These are phyloP conservation scores for Candida sp. DNA, from an alignment of 1,139 yeast genomes.

Conservation along the genomic window DNA sequence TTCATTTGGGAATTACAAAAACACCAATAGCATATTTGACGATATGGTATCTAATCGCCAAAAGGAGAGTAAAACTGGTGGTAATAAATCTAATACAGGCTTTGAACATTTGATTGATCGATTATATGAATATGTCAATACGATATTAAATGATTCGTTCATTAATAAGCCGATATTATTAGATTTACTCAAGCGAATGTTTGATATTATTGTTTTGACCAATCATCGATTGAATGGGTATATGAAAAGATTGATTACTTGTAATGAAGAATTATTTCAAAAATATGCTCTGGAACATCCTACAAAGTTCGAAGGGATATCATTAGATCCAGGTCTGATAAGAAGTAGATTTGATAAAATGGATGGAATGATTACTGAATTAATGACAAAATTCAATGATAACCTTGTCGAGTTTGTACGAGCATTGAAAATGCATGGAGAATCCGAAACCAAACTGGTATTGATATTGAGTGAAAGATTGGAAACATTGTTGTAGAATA, in stretches of 20 bases:
- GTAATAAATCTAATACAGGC: conserved; percentile 24
- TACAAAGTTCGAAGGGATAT: conserved; percentile 32
- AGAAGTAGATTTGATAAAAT: conserved; percentile 41
- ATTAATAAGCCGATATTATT: conserved; percentile 60
- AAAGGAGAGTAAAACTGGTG: conserved; percentile 1
- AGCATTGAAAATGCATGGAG: conserved; percentile 57
- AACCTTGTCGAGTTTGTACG: conserved; percentile 52
- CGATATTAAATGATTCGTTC: conserved; percentile 64
- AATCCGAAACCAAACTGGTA: conserved; percentile 58
- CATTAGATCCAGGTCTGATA: conserved; percentile 36
- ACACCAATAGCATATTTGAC: conserved; percentile 28
- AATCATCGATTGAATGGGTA: conserved; percentile 53
- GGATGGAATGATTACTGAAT: conserved; percentile 46
- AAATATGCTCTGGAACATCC: conserved; percentile 38
- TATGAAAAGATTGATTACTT: conserved; percentile 52
- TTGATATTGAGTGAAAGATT: conserved; percentile 51
- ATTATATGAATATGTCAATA: conserved; percentile 59
- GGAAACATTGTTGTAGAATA: conserved; percentile 21
- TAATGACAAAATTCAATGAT: conserved; percentile 53
- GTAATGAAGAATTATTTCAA: conserved; percentile 45
- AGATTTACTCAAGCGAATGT: conserved; percentile 40
- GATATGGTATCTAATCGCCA: conserved; percentile 17
- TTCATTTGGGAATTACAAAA: conserved; percentile 14
- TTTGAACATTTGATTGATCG: conserved; percentile 48
- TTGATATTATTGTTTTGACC: conserved; percentile 50